Percentiles rank a stretch among this genome's conserved stretches.
Conservation (phyloP, 768 basidiomycete species). For the Pulveroboletus sp. region DNA sequence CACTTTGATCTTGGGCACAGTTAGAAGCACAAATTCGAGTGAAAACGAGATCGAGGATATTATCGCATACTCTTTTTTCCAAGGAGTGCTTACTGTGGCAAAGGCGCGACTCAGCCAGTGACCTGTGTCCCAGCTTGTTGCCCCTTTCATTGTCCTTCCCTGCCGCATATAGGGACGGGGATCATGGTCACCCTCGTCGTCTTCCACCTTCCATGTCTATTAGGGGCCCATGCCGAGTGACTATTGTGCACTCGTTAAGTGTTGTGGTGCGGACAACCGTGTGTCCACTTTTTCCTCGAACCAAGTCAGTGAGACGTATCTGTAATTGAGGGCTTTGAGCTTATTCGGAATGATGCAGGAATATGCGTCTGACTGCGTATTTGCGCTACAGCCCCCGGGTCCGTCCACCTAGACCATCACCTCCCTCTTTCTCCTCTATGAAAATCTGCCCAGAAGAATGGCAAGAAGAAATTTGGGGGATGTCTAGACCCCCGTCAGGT, state of each 20-base stretch:
- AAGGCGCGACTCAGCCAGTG: constrained; percentile 5
- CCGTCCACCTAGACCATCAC: constrained; percentile 29
- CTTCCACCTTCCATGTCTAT: constrained; percentile 31
- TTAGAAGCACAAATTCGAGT: constrained; percentile 23
- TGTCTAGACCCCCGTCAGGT: constrained; percentile 10
- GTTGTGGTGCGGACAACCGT: constrained; percentile 20
- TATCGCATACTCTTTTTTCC: constrained; percentile 19
- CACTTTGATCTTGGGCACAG: constrained; percentile 11
- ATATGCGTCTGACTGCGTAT: constrained; percentile 20
- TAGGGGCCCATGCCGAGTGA: constrained; percentile 19
- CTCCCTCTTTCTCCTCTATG: constrained; percentile 21
- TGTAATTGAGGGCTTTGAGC: neutral
- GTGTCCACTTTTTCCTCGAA: constrained; percentile 17
- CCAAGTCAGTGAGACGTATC: constrained; percentile 15
- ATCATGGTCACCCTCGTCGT: constrained; percentile 16
- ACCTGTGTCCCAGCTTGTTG: constrained; percentile 24
- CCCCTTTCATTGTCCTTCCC: constrained; percentile 31
- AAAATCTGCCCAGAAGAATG: constrained; percentile 31
- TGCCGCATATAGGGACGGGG: constrained; percentile 22
- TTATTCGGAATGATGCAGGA: constrained; percentile 14
- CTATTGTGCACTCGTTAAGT: constrained; percentile 23
- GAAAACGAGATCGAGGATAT: constrained; percentile 7
- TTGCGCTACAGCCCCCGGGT: constrained; percentile 27
- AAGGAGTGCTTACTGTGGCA: constrained; percentile 24
- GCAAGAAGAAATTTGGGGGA: constrained; percentile 31